Evolutionary conservation across 169 alveolate genomes (phyloP).

Genomic region (Ichthyophthirius multifiliis): DNA sequence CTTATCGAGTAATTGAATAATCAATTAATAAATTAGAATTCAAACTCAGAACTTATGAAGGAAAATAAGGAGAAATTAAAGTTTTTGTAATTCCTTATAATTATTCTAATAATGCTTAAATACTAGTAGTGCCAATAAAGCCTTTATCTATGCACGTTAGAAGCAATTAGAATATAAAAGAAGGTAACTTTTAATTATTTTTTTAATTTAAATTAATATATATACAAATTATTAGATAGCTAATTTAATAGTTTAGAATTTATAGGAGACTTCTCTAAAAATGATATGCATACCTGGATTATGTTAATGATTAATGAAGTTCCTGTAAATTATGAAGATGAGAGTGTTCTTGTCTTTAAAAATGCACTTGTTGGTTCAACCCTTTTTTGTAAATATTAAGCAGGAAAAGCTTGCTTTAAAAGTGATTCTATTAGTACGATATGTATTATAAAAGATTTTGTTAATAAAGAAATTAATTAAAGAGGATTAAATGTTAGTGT

Average conservation of each 20-base stretch:
- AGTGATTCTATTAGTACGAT: constrained; percentile 3
- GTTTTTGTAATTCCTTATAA: neutral
- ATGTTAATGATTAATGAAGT: neutral
- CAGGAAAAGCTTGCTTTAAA: neutral
- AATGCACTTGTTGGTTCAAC: neutral
- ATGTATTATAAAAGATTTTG: neutral
- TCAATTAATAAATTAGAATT: neutral
- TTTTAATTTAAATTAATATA: neutral
- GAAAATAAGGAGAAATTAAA: neutral
- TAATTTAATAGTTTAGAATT: neutral
- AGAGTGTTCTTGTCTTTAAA: neutral
- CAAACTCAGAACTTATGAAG: constrained; percentile 1
- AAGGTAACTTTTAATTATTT: neutral
- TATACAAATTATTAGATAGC: neutral
- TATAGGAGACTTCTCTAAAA: neutral
- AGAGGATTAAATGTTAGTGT: neutral
- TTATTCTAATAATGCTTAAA: neutral
- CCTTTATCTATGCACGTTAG: neutral
- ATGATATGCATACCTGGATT: neutral
- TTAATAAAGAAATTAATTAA: neutral
- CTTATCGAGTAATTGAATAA: neutral
- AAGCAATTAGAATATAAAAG: neutral
- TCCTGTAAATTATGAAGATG: neutral
- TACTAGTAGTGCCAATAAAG: neutral
- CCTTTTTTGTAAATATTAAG: neutral